Evolutionary conservation across 768 basidiomycete genomes (phyloP), one percentile per base, ranked within the genome.

Genomic region (Suillus bovinus): DNA sequence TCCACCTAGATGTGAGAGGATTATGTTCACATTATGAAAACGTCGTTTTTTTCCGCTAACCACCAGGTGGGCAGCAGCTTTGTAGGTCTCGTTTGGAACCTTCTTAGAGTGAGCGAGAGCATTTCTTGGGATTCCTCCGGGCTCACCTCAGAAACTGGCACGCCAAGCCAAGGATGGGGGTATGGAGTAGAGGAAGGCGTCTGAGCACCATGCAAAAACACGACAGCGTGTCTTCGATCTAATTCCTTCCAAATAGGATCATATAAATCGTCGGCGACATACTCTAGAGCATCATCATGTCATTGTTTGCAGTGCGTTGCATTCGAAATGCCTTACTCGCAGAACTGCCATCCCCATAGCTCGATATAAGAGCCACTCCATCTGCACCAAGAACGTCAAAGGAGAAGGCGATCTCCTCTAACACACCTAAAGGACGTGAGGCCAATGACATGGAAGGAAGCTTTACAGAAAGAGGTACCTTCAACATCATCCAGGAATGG

Each of bases 51-150:
- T 82, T 52, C 88, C 87, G 0, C 87, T 83, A 27, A 91, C 85
- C 52, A 92, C 89, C 54, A 93, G 81, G 69, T 90, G 88, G 4
- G 89, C 85, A 38, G 89, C 89, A 2, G 89, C 91, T 76, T 91
- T 91, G 79, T 85, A 91, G 0, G 90, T 93, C 73, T 92, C 90
- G 70, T 90, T 87, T 8, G 90, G 90, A 0, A 90, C 89, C 90
- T 91, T 60, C 60, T 44, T 42, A 47, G 42, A 58, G 62, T 61
- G 5, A 17, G 31, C 42, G 14, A 39, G 27, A 59, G 50, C 55
- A 29, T n/a, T 36, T 63, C 49, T 57, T 60, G 61, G 55, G 63
- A 53, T 22, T 42, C 47, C 56, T 31, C 24, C 20, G 34, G 36
- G 55, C 72, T 60, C 69, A 87, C 89, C 79, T 91, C 89, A 16